Base-by-base conservation (phyloP, 768 basidiomycete genomes). In the Termitomyces sp. region DNA sequence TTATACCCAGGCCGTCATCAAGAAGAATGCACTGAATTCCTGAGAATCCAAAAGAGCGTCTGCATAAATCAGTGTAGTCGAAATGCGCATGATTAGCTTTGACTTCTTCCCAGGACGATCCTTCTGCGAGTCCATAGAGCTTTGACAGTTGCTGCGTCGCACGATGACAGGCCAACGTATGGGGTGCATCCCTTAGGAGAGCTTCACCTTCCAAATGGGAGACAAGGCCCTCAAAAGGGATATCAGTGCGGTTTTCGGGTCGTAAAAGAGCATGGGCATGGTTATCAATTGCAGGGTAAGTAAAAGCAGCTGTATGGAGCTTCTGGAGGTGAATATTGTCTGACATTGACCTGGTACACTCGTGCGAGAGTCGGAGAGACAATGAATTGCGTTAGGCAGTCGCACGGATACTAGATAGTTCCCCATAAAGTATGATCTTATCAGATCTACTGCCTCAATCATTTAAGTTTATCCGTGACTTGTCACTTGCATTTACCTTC, bases 201-300 rank as follows among this genome's bases (percentile, higher is more conserved):
- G 83, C 82, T 9, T 75, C 66, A 6, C 80, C 84, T 16, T 70
- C 66, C 21, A 88, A 86, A 66, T 91, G 89, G 2, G 86, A 86
- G 43, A 87, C 71, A 47, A 88, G 64, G 0, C 83, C 83, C 57
- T 91, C 86, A 59, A 90, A 80, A 0, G 84, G 78, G 17, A 89
- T 62, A 4, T 60, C 63, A 48, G 72, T 58, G 31, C 84, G 78
- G 53, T 80, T 64, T 19, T 71, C 70, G 6, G 71, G 74, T 23
- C 73, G 71, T 46, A 92, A 74, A 19, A 92, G 73, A 1, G 89
- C 85, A 64, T 92, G 90, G 0, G 89, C 86, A 65, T 92, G 90
- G 67, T 91, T 90, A 72, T 92, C 89, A 65, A 89, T 87, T 0
- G 82, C 82, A 19, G 85, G 86, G 41, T 72, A 72, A 0, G 62